Evolutionary conservation across 106 monocot genomes (phyloP).

Genomic region (Agapanthus africanus): DNA sequence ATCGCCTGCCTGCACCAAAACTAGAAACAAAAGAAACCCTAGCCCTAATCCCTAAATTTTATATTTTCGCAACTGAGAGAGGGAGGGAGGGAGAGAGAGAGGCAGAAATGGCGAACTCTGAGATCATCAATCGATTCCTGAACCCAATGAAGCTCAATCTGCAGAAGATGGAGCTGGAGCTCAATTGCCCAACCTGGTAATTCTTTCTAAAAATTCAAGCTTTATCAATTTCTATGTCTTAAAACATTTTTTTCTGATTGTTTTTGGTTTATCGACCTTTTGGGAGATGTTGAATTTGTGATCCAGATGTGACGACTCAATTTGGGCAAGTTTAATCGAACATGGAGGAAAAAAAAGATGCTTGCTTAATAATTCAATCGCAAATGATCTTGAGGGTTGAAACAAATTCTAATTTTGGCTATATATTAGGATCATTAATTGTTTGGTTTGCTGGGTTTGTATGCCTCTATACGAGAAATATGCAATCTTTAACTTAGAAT

Average conservation of each 20-base stretch:
- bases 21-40: constrained; percentile 8
- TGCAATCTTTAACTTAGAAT: background rate
- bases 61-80: background rate
- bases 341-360: background rate
- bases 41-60: background rate
- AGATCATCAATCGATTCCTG: background rate
- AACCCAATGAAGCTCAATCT: constrained; percentile 8
- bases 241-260: background rate
- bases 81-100: background rate
- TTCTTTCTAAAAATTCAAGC: no score
- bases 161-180: constrained; percentile 9
- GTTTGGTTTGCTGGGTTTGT: background rate
- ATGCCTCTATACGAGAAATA: background rate
- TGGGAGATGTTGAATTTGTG: background rate
- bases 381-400: background rate
- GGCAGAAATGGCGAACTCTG: constrained; percentile 1
- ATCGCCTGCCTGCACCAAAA: no score
- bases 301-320: background rate
- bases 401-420: background rate
- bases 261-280: background rate
- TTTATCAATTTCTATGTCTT: background rate
- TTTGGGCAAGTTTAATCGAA: background rate
- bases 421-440: background rate
- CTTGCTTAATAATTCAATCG: background rate
- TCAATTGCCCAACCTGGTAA: constrained; percentile 13